These are phyloP conservation scores for Coniochaeta prunicola DNA, from an alignment of 2,329 filamentous ascomycete species.

Conservation along the genomic window DNA sequence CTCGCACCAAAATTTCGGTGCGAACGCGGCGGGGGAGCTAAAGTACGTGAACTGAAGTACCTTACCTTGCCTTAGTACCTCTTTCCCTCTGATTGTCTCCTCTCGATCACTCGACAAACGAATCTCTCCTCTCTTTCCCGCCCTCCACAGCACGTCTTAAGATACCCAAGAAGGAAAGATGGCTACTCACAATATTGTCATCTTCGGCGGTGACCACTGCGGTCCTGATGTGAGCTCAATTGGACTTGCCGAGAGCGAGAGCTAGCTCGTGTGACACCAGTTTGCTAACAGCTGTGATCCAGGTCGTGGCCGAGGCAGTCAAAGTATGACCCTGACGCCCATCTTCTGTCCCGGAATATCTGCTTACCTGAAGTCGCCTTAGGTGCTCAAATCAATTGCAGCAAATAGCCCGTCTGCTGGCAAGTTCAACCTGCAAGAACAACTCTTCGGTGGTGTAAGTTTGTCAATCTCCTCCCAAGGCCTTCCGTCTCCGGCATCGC, in stretches of 20 bases:
- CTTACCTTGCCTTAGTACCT: not conserved
- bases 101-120: not conserved
- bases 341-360: not conserved
- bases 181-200: constrained; percentile 69
- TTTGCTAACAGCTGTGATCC: constrained; percentile 15
- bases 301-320: constrained; percentile 78
- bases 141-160: not conserved
- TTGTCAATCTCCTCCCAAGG: not conserved
- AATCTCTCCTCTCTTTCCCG: not conserved
- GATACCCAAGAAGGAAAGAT: constrained; percentile 23
- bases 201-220: constrained; percentile 78
- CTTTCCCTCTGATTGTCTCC: not conserved
- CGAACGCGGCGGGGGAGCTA: not conserved
- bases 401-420: constrained; percentile 58
- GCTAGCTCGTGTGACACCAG: constrained; percentile 2
- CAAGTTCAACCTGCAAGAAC: constrained; percentile 84
- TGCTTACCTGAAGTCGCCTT: constrained; percentile 2
- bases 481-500: not conserved
- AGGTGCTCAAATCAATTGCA: constrained; percentile 78
- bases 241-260: constrained; percentile 5
- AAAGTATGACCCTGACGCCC: constrained; percentile 50
- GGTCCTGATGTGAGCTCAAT: constrained; percentile 62
- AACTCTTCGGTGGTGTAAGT: constrained; percentile 86
- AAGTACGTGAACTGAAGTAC: not conserved
- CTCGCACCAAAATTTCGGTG: not conserved